Base-by-base conservation (phyloP, 2,329 filamentous ascomycete species). In the Colletotrichum scovillei region DNA sequence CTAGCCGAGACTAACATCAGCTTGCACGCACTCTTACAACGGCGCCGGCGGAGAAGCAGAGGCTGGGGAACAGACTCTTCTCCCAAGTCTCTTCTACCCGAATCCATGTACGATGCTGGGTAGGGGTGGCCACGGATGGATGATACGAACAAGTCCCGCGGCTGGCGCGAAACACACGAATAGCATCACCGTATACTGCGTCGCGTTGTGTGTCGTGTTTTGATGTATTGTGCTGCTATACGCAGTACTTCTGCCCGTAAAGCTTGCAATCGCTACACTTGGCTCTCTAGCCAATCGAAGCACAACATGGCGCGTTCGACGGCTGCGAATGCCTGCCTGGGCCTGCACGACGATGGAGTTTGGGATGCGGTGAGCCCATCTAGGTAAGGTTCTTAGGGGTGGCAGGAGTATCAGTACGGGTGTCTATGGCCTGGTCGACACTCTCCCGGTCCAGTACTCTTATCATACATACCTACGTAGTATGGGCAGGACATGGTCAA, bases 311-410 rank as follows among this genome's bases (percentile, higher is more conserved):
- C 60, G 42, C 38, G 6, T 49, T 58, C 26, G 14, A 53, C 58
- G 42, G 62, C 49, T 28, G 22, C 59, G 19, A 26, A 72, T 67
- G 67, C 72, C 68, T 73, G 67, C 60, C 64, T 65, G 32, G 46
- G 67, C 63, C 68, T 74, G 72, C 72, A 67, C 56, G 62, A 63
- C 72, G 24, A 74, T 62, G 72, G 71, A 38, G 63, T 71, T 71
- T 38, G n/a, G 22, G 68, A 72, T 74, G 72, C 72, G 72, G 72
- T 72, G 68, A 74, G 68, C 52, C 42, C 22, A 38, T 58, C 32
- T 55, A n/a, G 42, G 42, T 49, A 49, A 49, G 42, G 42, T 49
- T 19, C 42, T 7, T 49, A 19, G 46, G 65, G 66, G 35, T 30
- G 26, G 60, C 56, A 28, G 32, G 22, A 35, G n/a, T 35, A 42